A percentile compares a stretch with the other conserved stretches of the same genome.
Conservation (phyloP, 805 yeast genomes). For the Nakazawaea anatomiae region DNA sequence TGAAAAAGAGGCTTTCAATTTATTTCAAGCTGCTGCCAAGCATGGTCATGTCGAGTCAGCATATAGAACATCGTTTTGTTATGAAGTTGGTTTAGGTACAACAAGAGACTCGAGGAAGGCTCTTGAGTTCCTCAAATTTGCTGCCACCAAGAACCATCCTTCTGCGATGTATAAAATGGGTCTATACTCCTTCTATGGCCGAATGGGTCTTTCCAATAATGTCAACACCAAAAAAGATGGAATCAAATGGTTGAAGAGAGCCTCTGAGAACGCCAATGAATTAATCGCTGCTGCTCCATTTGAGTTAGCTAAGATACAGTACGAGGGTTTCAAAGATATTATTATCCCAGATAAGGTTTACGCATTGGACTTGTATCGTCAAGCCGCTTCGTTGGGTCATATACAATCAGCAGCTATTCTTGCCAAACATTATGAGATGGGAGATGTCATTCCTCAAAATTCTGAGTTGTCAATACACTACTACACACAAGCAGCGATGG, state of each 20-base stretch:
- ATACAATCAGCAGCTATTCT: slow-evolving; percentile 71
- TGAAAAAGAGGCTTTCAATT: slow-evolving; percentile 63
- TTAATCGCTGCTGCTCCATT: slow-evolving; percentile 90
- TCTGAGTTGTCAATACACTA: slow-evolving; percentile 84
- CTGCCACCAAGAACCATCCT: slow-evolving; percentile 89
- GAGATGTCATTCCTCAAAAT: slow-evolving; percentile 71
- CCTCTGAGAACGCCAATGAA: slow-evolving; percentile 78
- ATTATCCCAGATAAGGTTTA: slow-evolving; percentile 78
- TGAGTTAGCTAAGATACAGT: slow-evolving; percentile 82
- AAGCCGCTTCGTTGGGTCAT: slow-evolving; percentile 86
- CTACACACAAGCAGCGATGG: slow-evolving; percentile 83
- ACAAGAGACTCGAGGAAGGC: slow-evolving; percentile 84
- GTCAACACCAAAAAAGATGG: slow-evolving; percentile 76
- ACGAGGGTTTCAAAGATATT: slow-evolving; percentile 79
- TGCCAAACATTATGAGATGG: slow-evolving; percentile 82
- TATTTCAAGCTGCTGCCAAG: slow-evolving; percentile 88
- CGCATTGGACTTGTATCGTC: slow-evolving; percentile 79
- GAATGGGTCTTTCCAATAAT: slow-evolving; percentile 74
- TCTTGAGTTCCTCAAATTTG: slow-evolving; percentile 73
- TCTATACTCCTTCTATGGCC: slow-evolving; percentile 72
- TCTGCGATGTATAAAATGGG: slow-evolving; percentile 97
- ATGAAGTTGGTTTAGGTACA: slow-evolving; percentile 91
- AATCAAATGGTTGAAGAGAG: slow-evolving; percentile 87
- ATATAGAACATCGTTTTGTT: slow-evolving; percentile 85
- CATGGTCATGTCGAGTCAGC: slow-evolving; percentile 91